These are phyloP conservation scores for Yamadazyma ubonensis DNA, from an alignment of 805 yeast species.

Conservation along the genomic window DNA sequence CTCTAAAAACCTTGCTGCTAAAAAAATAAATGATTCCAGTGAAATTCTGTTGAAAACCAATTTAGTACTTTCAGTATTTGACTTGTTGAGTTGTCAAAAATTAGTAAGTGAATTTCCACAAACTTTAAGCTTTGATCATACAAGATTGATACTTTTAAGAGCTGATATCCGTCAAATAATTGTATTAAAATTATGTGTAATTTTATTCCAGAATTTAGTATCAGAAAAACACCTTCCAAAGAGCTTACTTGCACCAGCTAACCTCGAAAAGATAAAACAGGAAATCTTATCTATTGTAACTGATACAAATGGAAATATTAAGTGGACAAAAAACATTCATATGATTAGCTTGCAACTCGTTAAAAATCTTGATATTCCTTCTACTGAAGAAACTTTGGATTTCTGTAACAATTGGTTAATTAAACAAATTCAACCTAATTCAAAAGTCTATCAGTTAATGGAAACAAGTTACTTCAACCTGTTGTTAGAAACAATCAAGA, in stretches of 20 bases:
- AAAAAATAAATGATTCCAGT: slow-evolving; percentile 4
- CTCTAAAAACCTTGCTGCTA: slow-evolving; percentile 18
- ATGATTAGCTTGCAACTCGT: slow-evolving; percentile 69
- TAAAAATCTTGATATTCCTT: slow-evolving; percentile 30
- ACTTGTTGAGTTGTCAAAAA: slow-evolving; percentile 70
- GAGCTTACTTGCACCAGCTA: slow-evolving; percentile 30
- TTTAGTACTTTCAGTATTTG: slow-evolving; percentile 52
- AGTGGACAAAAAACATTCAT: slow-evolving; percentile 84
- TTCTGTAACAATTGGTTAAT: slow-evolving; percentile 78
- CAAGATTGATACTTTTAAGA: slow-evolving; percentile 70
- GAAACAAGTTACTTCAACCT: slow-evolving; percentile 64
- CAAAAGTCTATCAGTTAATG: slow-evolving; percentile 72
- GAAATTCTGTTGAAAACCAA: slow-evolving; percentile 11
- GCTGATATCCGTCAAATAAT: slow-evolving; percentile 86
- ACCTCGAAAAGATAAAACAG: slow-evolving; percentile 52
- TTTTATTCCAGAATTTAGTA: slow-evolving; percentile 69
- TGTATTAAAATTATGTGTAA: slow-evolving; percentile 71
- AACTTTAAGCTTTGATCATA: slow-evolving; percentile 79
- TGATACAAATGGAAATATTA: slow-evolving; percentile 81
- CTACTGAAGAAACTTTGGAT: slow-evolving; percentile 22
- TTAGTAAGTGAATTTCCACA: slow-evolving; percentile 83
- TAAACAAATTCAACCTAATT: slow-evolving; percentile 81
- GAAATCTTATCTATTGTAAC: slow-evolving; percentile 78
- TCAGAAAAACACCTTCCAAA: slow-evolving; percentile 27
- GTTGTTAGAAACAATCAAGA: slow-evolving; percentile 24